These are phyloP conservation scores for Moelleriella libera DNA, from an alignment of 2,329 filamentous ascomycete species.

Conservation along the genomic window DNA sequence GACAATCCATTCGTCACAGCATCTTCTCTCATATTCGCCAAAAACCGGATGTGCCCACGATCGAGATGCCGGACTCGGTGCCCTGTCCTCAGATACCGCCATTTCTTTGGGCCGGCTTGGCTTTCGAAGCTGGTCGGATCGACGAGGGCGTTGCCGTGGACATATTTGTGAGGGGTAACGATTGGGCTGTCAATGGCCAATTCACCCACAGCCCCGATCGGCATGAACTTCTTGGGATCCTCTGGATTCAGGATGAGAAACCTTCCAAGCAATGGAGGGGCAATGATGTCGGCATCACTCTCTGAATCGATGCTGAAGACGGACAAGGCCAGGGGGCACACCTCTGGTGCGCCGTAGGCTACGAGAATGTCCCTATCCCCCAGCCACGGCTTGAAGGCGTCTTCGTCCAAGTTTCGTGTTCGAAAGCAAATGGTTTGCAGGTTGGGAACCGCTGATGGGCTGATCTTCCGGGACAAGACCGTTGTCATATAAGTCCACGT, in stretches of 20 bases:
- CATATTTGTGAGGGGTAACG: conserved; percentile 20
- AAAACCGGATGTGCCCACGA: conserved; percentile 32
- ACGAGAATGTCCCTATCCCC: conserved; percentile 30
- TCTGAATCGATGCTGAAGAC: conserved; percentile 26
- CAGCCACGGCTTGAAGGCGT: conserved; percentile 32
- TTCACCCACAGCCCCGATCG: conserved; percentile 41
- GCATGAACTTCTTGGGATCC: conserved; percentile 34
- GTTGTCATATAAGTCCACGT: conserved; percentile 44
- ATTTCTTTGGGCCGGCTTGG: conserved; percentile 11
- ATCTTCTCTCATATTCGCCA: conserved; percentile 28
- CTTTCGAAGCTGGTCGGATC: conserved; percentile 10
- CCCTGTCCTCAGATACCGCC: conserved; percentile 33
- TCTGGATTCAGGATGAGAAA: conserved; percentile 40
- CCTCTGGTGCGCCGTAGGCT: conserved; percentile 35
- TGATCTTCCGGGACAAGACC: conserved; percentile 35
- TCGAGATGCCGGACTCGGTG: conserved; percentile 35
- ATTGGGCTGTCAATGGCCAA: conserved; percentile 41
- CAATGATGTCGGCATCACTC: conserved; percentile 25
- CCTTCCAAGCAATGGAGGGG: conserved; percentile 31
- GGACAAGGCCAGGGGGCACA: conserved; percentile 36
- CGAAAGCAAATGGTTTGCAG: conserved; percentile 30
- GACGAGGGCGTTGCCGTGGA: conserved; percentile 12
- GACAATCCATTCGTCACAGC: conserved; percentile 22
- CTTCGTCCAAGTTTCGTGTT: conserved; percentile 33
- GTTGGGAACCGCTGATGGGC: conserved; percentile 20